Evolutionary conservation across 306 rosid species (phyloP).

Genomic region (Trifolium pratense): DNA sequence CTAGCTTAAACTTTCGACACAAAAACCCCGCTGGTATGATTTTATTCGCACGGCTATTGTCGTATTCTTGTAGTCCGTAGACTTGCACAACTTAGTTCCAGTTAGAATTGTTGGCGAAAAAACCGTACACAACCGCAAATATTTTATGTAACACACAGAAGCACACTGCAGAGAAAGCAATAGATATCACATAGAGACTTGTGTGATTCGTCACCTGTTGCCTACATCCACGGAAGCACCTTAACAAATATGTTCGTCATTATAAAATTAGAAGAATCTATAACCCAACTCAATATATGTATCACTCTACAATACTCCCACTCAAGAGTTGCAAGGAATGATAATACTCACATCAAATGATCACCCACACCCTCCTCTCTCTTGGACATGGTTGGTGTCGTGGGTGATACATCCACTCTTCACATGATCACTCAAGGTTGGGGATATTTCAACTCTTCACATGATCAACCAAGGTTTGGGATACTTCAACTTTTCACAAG

Average conservation of each 20-base stretch:
- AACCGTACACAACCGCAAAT: neutral
- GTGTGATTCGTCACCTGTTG: neutral
- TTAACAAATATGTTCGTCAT: too few relatives aligned
- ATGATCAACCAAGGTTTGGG: neutral
- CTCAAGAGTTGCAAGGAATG: neutral
- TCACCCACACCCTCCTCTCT: neutral
- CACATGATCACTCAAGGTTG: neutral
- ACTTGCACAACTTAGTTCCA: neutral
- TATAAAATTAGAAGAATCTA: too few relatives aligned
- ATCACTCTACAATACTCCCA: neutral
- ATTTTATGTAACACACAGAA: too few relatives aligned
- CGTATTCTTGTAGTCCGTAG: neutral
- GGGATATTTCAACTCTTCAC: neutral
- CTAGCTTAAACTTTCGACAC: neutral
- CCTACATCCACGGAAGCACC: neutral
- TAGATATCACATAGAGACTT: neutral
- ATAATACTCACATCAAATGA: neutral
- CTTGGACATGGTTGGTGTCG: neutral
- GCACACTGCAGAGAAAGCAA: neutral
- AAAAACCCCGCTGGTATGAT: constrained; percentile 30
- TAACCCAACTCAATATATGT: neutral
- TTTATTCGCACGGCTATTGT: neutral
- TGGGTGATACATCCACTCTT: neutral
- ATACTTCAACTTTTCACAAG: neutral
- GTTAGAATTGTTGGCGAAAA: too few relatives aligned